These are phyloP conservation scores for Myriosclerotinia curreyana DNA, from an alignment of 2,329 filamentous ascomycete genomes.

Conservation along the genomic window DNA sequence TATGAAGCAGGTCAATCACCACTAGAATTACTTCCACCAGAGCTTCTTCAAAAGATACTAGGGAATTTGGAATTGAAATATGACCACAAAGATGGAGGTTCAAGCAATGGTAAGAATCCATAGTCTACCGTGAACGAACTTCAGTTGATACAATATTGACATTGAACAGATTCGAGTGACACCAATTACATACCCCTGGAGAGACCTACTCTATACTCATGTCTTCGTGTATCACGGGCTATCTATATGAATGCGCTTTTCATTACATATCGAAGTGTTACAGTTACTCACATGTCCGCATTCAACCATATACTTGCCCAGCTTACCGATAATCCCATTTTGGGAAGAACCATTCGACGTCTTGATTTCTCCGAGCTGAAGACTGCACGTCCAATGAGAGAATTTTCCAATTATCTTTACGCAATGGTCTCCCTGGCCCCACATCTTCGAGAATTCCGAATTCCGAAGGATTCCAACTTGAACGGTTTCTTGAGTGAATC, in stretches of 20 bases:
- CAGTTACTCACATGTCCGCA: conserved; percentile 74
- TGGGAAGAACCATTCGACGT: conserved; percentile 70
- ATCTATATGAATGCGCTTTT: conserved; percentile 68
- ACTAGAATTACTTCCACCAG: conserved; percentile 64
- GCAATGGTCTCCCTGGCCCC: conserved; percentile 22
- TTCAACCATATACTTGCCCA: conserved; percentile 62
- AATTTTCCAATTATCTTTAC: conserved; percentile 14
- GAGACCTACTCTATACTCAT: conserved; percentile 64
- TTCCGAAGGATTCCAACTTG: conserved; percentile 34
- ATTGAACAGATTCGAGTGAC: conserved; percentile 1
- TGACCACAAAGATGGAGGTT: conserved; percentile 4
- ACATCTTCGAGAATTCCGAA: conserved; percentile 69
- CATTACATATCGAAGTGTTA: conserved; percentile 73
- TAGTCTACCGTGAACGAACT: neutral
- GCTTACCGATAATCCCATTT: conserved; percentile 59
- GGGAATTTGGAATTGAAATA: conserved; percentile 5
- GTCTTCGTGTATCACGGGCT: conserved; percentile 66
- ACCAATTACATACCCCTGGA: conserved; percentile 53
- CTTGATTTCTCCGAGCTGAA: conserved; percentile 49
- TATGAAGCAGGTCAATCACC: conserved; percentile 42
- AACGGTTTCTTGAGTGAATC: conserved; percentile 48
- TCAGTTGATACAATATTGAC: neutral
- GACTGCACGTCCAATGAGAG: conserved; percentile 1
- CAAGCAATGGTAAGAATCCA: conserved; percentile 9
- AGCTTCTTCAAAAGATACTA: conserved; percentile 60